Conservation (phyloP, 768 basidiomycete genomes). For the Leucocoprinus leucothites region DNA sequence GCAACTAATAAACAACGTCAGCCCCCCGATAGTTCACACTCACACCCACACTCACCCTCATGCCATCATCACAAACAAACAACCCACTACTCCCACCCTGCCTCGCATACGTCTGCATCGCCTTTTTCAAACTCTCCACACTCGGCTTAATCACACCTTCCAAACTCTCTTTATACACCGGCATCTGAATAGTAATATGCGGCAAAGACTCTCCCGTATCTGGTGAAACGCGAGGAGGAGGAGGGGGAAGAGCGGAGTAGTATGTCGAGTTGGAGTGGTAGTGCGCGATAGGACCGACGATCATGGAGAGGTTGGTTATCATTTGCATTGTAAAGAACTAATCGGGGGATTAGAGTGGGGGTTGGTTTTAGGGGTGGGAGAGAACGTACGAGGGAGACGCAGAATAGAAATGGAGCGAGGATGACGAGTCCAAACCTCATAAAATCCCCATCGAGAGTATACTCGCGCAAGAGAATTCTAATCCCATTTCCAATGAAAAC, state of each 20-base stretch:
- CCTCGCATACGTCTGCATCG: conserved; percentile 83
- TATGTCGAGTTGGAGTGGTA: conserved; percentile 78
- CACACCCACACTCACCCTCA: conserved; percentile 43
- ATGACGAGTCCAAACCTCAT: conserved; percentile 62
- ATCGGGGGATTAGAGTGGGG: conserved; percentile 18
- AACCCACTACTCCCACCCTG: conserved; percentile 80
- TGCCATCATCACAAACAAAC: conserved; percentile 78
- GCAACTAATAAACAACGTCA: no score
- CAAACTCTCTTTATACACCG: conserved; percentile 82
- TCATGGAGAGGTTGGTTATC: conserved; percentile 63
- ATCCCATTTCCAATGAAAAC: conserved; percentile 66
- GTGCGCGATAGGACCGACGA: conserved; percentile 77
- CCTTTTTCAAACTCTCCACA: conserved; percentile 71
- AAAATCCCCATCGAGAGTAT: conserved; percentile 55
- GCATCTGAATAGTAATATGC: conserved; percentile 79
- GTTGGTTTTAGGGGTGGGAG: conserved; percentile 20
- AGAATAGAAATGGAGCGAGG: conserved; percentile 65
- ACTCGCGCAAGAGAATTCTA: conserved; percentile 65
- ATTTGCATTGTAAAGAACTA: conserved; percentile 81
- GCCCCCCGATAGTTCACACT: no score
- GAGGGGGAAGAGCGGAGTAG: conserved; percentile 68
- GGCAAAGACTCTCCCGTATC: conserved; percentile 56
- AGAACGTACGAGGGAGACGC: conserved; percentile 58
- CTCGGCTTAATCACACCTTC: conserved; percentile 69
- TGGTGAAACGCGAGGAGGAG: conserved; percentile 40